Conservation (phyloP, 192 early-diverging fungal genomes). For the Backusella parvicylindrica region DNA sequence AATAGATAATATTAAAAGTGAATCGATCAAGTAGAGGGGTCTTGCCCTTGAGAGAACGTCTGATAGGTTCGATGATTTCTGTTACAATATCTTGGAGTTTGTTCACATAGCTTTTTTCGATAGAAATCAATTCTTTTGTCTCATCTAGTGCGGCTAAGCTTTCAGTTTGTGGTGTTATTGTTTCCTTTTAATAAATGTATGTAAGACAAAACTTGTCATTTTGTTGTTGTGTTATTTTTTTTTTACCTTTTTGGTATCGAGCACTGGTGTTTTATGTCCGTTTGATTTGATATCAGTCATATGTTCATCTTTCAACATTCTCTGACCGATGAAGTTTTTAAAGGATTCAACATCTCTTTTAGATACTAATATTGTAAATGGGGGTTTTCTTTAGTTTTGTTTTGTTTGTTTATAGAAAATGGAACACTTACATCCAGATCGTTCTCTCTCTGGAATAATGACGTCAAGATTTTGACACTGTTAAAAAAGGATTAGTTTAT, state of each 20-base stretch:
- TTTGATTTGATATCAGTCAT: neutral
- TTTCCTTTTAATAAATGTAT: neutral
- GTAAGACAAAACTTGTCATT: conserved; percentile 2
- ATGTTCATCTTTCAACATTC: neutral
- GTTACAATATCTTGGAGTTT: neutral
- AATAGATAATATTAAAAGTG: conserved; percentile 48
- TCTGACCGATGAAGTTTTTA: neutral
- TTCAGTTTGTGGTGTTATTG: neutral
- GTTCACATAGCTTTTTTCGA: neutral
- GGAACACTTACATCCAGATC: neutral
- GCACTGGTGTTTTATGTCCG: neutral
- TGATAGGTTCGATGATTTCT: neutral
- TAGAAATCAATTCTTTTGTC: neutral
- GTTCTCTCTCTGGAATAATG: neutral
- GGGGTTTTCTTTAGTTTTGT: too few relatives aligned
- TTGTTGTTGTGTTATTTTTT: neutral
- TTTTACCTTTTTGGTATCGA: neutral
- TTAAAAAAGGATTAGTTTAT: neutral
- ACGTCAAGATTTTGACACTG: conserved; percentile 12
- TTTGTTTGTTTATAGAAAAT: neutral
- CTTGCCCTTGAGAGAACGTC: neutral
- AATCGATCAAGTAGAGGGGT: conserved; percentile 45
- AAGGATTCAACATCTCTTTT: neutral
- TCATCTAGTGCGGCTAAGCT: neutral
- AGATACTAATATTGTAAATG: too few relatives aligned